phyloP scores from a whole-genome alignment of 805 yeast species.

The Phaffomyces antillensis region DNA sequence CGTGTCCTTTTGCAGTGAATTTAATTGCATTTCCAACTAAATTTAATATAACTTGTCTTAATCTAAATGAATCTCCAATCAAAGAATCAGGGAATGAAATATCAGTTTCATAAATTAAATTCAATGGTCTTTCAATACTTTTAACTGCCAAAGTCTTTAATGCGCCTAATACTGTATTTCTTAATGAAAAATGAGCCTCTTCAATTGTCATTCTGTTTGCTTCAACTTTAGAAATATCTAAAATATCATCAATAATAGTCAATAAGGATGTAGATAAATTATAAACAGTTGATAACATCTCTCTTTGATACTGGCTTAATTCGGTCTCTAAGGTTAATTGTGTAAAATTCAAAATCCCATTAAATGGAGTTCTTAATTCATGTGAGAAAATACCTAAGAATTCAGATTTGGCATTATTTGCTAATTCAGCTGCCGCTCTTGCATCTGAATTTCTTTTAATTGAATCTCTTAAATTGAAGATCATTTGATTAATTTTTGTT shows the following conservation, averaged over 20 bases:
- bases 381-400: slow-evolving; percentile 84
- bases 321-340: slow-evolving; percentile 85
- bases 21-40: slow-evolving; percentile 87
- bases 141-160: slow-evolving; percentile 83
- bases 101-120: slow-evolving; percentile 74
- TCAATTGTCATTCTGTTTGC: slow-evolving; percentile 92
- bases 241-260: slow-evolving; percentile 83
- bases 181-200: slow-evolving; percentile 75
- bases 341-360: slow-evolving; percentile 91
- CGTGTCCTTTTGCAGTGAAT: slow-evolving; percentile 78
- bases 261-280: slow-evolving; percentile 78
- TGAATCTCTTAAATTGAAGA: slow-evolving; percentile 76
- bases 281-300: slow-evolving; percentile 85
- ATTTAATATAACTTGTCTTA: slow-evolving; percentile 80
- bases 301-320: slow-evolving; percentile 84
- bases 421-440: slow-evolving; percentile 89
- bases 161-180: slow-evolving; percentile 88
- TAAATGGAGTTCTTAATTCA: slow-evolving; percentile 87
- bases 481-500: slow-evolving; percentile 68
- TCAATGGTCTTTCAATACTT: slow-evolving; percentile 80
- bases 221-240: slow-evolving; percentile 89
- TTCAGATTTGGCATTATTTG: slow-evolving; percentile 84
- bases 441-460: slow-evolving; percentile 91
- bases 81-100: slow-evolving; percentile 81
- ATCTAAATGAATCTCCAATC: slow-evolving; percentile 83